These are phyloP conservation scores for Xylariaceae sp. DNA, from an alignment of 2,329 filamentous ascomycete genomes.

Conservation along the genomic window DNA sequence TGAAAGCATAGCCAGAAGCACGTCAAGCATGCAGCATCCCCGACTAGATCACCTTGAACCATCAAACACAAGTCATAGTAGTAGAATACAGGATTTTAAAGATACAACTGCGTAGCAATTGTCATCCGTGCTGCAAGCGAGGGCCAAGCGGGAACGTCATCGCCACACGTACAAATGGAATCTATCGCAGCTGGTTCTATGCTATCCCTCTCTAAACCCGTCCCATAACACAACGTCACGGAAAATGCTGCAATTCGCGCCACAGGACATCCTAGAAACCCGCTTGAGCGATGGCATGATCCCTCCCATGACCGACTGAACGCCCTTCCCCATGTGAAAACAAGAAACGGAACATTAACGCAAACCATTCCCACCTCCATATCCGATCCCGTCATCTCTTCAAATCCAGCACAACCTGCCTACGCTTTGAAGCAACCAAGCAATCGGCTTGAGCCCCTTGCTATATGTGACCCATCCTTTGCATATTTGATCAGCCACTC, in stretches of 20 bases:
- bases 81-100: not conserved
- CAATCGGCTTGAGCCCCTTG: not conserved
- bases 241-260: not conserved
- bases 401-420: constrained; percentile 1
- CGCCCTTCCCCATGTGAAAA: not conserved
- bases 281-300: not conserved
- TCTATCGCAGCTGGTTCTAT: not conserved
- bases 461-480: not conserved
- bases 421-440: constrained; percentile 3
- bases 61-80: not conserved
- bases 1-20: no score
- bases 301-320: constrained; percentile 5
- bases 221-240: not conserved
- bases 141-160: not conserved
- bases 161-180: not conserved
- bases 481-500: not conserved
- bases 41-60: no score
- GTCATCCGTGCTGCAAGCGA: not conserved
- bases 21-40: no score
- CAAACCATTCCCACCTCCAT: not conserved
- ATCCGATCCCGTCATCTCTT: not conserved
- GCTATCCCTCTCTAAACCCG: not conserved
- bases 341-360: not conserved
- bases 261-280: not conserved
- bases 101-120: not conserved